phyloP scores from a whole-genome alignment of 1,284 basidiomycete species.

The Boletus sp. region DNA sequence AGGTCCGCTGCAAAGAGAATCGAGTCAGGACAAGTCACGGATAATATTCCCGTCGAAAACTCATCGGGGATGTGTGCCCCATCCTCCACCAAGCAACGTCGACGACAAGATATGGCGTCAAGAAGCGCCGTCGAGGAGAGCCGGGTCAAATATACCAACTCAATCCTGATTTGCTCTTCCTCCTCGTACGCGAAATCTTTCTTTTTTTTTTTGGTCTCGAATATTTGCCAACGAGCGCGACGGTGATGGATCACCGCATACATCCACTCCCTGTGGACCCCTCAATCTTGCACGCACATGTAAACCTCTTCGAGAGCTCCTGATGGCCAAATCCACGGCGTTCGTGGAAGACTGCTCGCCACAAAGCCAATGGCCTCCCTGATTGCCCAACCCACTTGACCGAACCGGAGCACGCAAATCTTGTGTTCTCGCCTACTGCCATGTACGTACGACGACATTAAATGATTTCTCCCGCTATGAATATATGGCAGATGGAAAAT shows the following conservation, averaged over 20 bases:
- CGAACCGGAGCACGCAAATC: not conserved
- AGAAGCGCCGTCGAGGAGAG: not conserved
- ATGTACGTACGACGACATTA: not conserved
- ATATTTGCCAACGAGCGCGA: not conserved
- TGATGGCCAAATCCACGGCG: not conserved
- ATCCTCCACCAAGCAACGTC: not conserved
- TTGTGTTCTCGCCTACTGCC: not conserved
- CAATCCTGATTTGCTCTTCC: not conserved
- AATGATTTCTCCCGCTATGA: not conserved
- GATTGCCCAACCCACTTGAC: slow-evolving; percentile 3
- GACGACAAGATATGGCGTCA: not conserved
- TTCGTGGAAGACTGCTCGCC: not conserved
- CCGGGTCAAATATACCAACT: not conserved
- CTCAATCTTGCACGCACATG: slow-evolving; percentile 3
- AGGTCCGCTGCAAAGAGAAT: not conserved
- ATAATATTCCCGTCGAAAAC: not conserved
- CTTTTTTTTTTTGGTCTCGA: not conserved
- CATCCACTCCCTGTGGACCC: not conserved
- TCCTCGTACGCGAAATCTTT: too few relatives aligned
- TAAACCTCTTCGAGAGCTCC: not conserved
- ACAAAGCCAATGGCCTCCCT: not conserved
- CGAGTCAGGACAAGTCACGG: too few relatives aligned
- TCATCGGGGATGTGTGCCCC: not conserved
- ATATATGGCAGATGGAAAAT: not conserved
- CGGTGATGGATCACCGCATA: not conserved